Evolutionary conservation across 169 alveolate species (phyloP).

Genomic region (Cryptosporidium canis): DNA sequence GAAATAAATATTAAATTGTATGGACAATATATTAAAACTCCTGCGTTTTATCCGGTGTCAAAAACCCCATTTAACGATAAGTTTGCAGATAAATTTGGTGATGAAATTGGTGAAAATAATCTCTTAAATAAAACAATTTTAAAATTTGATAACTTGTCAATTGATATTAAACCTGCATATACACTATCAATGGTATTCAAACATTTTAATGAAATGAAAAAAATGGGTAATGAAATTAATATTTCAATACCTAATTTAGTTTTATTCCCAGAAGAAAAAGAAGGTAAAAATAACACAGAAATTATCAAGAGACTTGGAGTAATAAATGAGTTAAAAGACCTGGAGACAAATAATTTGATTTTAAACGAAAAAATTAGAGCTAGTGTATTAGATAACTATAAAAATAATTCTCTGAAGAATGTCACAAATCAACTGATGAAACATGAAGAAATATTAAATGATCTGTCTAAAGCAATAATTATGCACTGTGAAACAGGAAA

Average conservation of each 20-base stretch:
- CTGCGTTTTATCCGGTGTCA: conserved; percentile 44
- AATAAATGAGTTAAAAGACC: background rate
- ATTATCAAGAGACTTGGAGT: background rate
- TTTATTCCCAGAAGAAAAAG: conserved; percentile 52
- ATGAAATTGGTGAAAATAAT: conserved; percentile 14
- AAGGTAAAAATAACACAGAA: background rate
- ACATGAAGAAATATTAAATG: conserved; percentile 55
- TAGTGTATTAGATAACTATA: conserved; percentile 25
- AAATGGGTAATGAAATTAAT: conserved; percentile 55
- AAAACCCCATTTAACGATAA: background rate
- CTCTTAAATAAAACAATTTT: conserved; percentile 5
- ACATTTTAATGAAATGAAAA: conserved; percentile 58
- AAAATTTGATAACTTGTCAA: conserved; percentile 35
- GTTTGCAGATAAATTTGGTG: background rate
- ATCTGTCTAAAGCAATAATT: conserved; percentile 34
- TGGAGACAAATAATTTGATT: conserved; percentile 10
- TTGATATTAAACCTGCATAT: conserved; percentile 66
- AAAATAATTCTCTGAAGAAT: conserved; percentile 3
- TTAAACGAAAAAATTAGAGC: conserved; percentile 25
- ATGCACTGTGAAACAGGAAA: conserved; percentile 63
- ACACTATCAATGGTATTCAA: conserved; percentile 52
- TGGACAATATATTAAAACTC: conserved; percentile 59
- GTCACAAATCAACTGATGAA: conserved; percentile 4
- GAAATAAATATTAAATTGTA: conserved; percentile 54
- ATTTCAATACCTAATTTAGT: conserved; percentile 34